phyloP scores from a whole-genome alignment of 805 yeast species.

The Saturnispora kantuleensis region DNA sequence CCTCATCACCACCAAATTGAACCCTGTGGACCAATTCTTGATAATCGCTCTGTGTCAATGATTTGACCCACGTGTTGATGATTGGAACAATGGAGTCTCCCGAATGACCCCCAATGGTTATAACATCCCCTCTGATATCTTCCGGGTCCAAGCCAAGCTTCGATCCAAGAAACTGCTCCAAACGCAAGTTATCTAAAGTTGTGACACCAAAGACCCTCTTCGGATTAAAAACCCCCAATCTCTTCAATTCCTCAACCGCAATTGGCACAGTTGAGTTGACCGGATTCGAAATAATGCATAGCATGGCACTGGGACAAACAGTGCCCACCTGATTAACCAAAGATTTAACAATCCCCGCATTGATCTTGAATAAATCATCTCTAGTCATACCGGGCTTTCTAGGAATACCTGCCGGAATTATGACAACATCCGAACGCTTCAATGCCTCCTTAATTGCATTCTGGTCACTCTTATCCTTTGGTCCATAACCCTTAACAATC shows the following conservation, averaged over 20 bases:
- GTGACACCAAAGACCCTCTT: constrained; percentile 92
- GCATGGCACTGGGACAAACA: constrained; percentile 72
- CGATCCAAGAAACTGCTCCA: constrained; percentile 73
- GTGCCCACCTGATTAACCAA: constrained; percentile 81
- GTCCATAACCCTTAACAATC: constrained; percentile 76
- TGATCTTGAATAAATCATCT: constrained; percentile 93
- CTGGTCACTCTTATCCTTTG: constrained; percentile 40
- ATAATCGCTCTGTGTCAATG: constrained; percentile 52
- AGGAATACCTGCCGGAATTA: constrained; percentile 97
- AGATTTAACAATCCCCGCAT: constrained; percentile 91
- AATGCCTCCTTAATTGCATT: constrained; percentile 62
- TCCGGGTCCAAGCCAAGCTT: constrained; percentile 65
- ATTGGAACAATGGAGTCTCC: constrained; percentile 94
- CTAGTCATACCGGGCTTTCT: constrained; percentile 99
- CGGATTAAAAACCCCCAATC: constrained; percentile 82
- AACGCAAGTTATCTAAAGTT: constrained; percentile 84
- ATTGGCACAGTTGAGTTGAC: constrained; percentile 97
- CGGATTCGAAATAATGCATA: constrained; percentile 84
- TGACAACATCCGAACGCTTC: constrained; percentile 71
- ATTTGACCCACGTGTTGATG: constrained; percentile 65
- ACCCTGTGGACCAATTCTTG: constrained; percentile 74
- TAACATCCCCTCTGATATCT: constrained; percentile 50
- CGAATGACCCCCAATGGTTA: constrained; percentile 96
- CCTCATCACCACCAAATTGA: constrained; percentile 90
- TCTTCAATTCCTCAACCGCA: constrained; percentile 84